These are phyloP conservation scores for Blepharisma stoltei DNA, from an alignment of 73 alveolate genomes.

Conservation along the genomic window DNA sequence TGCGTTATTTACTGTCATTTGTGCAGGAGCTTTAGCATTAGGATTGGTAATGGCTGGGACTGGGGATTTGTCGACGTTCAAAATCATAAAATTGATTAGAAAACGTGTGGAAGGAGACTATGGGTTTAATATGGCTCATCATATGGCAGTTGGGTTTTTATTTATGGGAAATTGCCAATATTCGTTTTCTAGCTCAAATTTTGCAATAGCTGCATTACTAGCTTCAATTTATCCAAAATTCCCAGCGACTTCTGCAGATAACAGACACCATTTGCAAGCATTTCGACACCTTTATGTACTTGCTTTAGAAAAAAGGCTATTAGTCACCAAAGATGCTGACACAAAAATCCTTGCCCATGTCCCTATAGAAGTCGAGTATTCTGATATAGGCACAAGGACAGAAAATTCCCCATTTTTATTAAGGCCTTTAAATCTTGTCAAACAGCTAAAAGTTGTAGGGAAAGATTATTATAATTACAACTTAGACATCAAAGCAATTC, in stretches of 20 bases:
- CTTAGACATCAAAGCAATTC: neutral
- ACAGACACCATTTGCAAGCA: conserved; percentile 92
- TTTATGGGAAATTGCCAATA: conserved; percentile 94
- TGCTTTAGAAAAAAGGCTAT: conserved; percentile 64
- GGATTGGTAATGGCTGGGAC: conserved; percentile 96
- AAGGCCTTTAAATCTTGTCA: neutral
- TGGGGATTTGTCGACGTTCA: conserved; percentile 88
- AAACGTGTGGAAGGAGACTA: conserved; percentile 82
- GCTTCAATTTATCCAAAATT: conserved; percentile 87
- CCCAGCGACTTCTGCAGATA: conserved; percentile 88
- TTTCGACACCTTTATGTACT: conserved; percentile 94
- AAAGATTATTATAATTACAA: neutral
- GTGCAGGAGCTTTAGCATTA: conserved; percentile 84
- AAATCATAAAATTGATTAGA: conserved; percentile 76
- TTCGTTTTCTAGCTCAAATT: conserved; percentile 72
- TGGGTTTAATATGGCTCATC: conserved; percentile 93
- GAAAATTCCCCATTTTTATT: conserved; percentile 10
- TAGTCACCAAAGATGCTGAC: conserved; percentile 22
- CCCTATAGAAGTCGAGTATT: neutral
- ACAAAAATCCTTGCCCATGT: neutral
- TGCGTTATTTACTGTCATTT: conserved; percentile 84
- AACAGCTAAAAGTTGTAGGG: neutral
- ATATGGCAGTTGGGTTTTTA: conserved; percentile 92
- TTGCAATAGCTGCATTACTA: conserved; percentile 84
- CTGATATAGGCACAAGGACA: conserved; percentile 15